Evolutionary conservation across 768 basidiomycete species (phyloP).

Genomic region (Naganishia randhawae): DNA sequence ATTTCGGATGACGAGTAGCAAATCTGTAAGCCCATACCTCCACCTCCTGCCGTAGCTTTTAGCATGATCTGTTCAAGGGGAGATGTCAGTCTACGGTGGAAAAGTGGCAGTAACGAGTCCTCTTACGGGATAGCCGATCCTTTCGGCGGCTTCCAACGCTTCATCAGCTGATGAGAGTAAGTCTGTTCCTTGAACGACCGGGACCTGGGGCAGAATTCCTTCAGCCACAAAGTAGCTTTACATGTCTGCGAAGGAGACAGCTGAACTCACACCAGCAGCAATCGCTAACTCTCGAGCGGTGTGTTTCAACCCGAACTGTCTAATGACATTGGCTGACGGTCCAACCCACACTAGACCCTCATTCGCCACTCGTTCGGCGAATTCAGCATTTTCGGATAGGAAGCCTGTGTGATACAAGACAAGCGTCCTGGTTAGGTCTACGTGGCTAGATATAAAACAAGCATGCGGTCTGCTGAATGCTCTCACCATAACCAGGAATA

Average conservation of each 20-base stretch:
- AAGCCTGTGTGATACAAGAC: conserved; percentile 55
- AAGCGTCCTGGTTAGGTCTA: not conserved
- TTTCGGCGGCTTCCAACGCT: conserved; percentile 52
- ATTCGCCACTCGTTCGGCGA: conserved; percentile 55
- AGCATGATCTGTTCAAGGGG: conserved; percentile 54
- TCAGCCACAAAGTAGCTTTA: not conserved
- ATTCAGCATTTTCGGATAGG: conserved; percentile 62
- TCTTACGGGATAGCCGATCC: conserved; percentile 57
- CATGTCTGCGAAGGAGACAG: not conserved
- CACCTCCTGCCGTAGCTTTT: conserved; percentile 67
- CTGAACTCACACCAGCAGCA: conserved; percentile 51
- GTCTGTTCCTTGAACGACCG: conserved; percentile 60
- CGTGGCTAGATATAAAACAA: no score
- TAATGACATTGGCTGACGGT: conserved; percentile 57
- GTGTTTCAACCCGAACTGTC: conserved; percentile 63
- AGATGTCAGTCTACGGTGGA: not conserved
- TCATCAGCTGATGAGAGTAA: conserved; percentile 54
- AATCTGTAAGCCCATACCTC: conserved; percentile 65
- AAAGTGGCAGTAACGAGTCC: not conserved
- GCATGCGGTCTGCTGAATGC: no score
- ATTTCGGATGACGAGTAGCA: conserved; percentile 49
- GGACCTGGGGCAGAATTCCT: conserved; percentile 44
- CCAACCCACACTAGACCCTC: conserved; percentile 62
- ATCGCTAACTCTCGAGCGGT: conserved; percentile 56
- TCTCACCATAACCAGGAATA: conserved; percentile 46